Conservation (phyloP, 148 eudicot species). For the Persicaria tinctoria region DNA sequence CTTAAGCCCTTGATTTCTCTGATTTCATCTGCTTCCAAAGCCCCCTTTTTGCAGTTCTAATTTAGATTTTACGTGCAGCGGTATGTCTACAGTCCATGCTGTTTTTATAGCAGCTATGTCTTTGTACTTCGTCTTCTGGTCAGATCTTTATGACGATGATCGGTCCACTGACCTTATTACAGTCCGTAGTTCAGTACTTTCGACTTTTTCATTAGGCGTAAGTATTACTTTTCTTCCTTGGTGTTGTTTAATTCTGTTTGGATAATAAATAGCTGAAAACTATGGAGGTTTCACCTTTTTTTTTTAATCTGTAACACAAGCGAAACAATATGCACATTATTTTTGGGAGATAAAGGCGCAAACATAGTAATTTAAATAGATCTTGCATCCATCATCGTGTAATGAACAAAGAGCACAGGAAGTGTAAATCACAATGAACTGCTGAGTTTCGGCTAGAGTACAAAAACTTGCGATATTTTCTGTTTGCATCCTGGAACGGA, state of each 20-base stretch:
- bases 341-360: too few species aligned
- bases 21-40: background rate
- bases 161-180: conserved; percentile 40
- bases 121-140: conserved; percentile 92
- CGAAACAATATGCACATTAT: too few species aligned
- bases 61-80: conserved; percentile 34
- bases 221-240: conserved; percentile 20
- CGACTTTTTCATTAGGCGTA: conserved; percentile 84
- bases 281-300: too few species aligned
- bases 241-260: background rate
- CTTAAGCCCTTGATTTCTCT: background rate
- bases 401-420: too few species aligned
- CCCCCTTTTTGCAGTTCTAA: background rate
- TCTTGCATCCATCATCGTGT: too few species aligned
- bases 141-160: conserved; percentile 67
- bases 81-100: conserved; percentile 81
- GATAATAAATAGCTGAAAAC: too few species aligned
- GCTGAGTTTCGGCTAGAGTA: too few species aligned
- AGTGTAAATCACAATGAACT: too few species aligned
- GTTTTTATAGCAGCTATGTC: conserved; percentile 72
- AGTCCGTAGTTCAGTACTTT: conserved; percentile 65
- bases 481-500: too few species aligned
- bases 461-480: too few species aligned
- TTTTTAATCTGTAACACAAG: too few species aligned
- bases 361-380: too few species aligned